These are phyloP conservation scores for Phytophthora macrochlamydospora DNA, from an alignment of 352 stramenopile genomes.

Conservation along the genomic window DNA sequence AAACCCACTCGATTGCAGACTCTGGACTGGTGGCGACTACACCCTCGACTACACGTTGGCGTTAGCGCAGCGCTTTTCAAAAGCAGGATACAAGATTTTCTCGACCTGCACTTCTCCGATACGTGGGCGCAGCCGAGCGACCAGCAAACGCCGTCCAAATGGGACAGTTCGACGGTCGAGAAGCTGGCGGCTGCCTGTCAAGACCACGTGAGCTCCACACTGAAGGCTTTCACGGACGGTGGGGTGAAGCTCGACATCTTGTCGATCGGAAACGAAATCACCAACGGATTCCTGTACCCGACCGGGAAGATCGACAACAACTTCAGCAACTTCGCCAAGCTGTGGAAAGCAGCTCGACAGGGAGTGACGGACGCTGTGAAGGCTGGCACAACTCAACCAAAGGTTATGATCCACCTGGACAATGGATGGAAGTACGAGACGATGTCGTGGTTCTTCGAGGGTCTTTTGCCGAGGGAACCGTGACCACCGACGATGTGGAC, in stretches of 20 bases:
- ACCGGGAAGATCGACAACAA: slow-evolving; percentile 31
- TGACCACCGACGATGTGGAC: slow-evolving; percentile 34
- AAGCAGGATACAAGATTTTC: slow-evolving; percentile 35
- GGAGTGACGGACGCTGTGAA: slow-evolving; percentile 31
- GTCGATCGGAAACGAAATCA: slow-evolving; percentile 42
- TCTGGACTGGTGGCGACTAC: slow-evolving; percentile 37
- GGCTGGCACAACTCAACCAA: slow-evolving; percentile 26
- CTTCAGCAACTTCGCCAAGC: slow-evolving; percentile 29
- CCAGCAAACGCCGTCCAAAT: slow-evolving; percentile 22
- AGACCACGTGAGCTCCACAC: slow-evolving; percentile 33
- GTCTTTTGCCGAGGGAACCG: slow-evolving; percentile 27
- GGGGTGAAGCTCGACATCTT: slow-evolving; percentile 33
- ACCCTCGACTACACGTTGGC: slow-evolving; percentile 29
- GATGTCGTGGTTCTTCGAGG: slow-evolving; percentile 36
- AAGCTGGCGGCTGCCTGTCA: slow-evolving; percentile 20
- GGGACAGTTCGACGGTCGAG: slow-evolving; percentile 25
- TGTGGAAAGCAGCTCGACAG: slow-evolving; percentile 30
- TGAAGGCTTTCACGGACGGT: slow-evolving; percentile 34
- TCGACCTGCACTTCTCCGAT: slow-evolving; percentile 43
- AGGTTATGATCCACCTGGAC: slow-evolving; percentile 42
- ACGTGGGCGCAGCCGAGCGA: slow-evolving; percentile 32
- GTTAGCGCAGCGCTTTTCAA: slow-evolving; percentile 31
- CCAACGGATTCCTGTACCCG: slow-evolving; percentile 35
- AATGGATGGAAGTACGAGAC: slow-evolving; percentile 40
- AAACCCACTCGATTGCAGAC: slow-evolving; percentile 2